Evolutionary conservation across 306 rosid species (phyloP).

Genomic region (Begonia loranthoides): DNA sequence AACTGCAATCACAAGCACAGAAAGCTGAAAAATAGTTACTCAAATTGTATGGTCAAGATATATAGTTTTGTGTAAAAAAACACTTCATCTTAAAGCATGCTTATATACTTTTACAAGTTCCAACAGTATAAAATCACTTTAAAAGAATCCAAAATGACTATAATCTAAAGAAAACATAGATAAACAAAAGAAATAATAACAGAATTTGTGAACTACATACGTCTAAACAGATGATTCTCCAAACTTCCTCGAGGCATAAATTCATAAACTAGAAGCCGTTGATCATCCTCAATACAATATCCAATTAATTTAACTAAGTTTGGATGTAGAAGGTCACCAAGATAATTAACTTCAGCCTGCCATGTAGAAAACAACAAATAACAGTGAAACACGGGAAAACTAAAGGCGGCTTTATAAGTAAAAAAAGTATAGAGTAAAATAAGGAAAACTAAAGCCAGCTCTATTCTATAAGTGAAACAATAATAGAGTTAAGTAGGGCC

Average conservation of each 20-base stretch:
- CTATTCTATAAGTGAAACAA: not conserved
- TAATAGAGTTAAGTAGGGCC: conserved; percentile 11
- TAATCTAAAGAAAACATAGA: not conserved
- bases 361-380: conserved; percentile 5
- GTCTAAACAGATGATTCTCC: conserved; percentile 91
- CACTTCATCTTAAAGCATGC: not conserved
- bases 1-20: no score
- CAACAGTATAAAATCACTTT: not conserved
- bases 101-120: not conserved
- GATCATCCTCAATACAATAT: conserved; percentile 95
- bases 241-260: conserved; percentile 98
- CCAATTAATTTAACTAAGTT: conserved; percentile 90
- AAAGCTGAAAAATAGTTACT: no score
- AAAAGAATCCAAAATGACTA: not conserved
- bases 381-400: conserved; percentile 7
- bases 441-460: not conserved
- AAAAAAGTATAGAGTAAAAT: not conserved
- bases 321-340: conserved; percentile 80
- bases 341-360: conserved; percentile 95
- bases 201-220: conserved; percentile 30
- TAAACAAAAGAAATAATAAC: not conserved
- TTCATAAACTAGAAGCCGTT: conserved; percentile 82
- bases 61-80: not conserved
- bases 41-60: no score
- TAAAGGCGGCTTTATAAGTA: not conserved